Evolutionary conservation across 2,329 filamentous ascomycete genomes (phyloP).

Genomic region (Phoma sp.): DNA sequence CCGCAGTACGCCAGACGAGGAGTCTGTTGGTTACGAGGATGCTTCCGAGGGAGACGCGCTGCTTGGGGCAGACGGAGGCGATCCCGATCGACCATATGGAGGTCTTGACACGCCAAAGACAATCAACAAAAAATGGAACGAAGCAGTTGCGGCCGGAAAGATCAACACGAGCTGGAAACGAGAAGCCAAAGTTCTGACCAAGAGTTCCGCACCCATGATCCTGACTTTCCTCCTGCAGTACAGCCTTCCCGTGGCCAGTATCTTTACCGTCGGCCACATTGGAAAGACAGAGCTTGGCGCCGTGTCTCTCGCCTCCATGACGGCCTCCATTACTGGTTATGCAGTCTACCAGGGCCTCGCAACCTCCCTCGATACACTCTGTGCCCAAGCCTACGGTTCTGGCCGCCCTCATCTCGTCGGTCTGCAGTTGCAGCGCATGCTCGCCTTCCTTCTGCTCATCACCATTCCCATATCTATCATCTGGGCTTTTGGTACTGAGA

Average conservation of each 20-base stretch:
- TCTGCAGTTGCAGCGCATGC: constrained; percentile 81
- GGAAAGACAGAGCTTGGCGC: constrained; percentile 57
- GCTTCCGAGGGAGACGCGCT: constrained; percentile 57
- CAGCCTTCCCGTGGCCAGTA: constrained; percentile 53
- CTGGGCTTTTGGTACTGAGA: constrained; percentile 72
- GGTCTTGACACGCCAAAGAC: constrained; percentile 58
- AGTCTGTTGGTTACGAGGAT: constrained; percentile 28
- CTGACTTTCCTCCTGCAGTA: constrained; percentile 59
- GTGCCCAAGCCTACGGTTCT: constrained; percentile 91
- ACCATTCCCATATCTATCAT: constrained; percentile 74
- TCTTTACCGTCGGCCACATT: constrained; percentile 59
- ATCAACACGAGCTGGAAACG: constrained; percentile 92
- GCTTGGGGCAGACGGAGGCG: constrained; percentile 47
- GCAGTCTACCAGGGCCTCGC: constrained; percentile 69
- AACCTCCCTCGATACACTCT: constrained; percentile 90
- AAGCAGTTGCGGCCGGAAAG: constrained; percentile 78
- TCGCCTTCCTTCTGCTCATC: constrained; percentile 75
- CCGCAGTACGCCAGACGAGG: constrained; percentile 41
- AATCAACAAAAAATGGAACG: constrained; percentile 56
- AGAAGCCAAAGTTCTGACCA: constrained; percentile 79
- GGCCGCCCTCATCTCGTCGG: constrained; percentile 89
- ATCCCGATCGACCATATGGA: constrained; percentile 51
- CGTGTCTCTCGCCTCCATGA: constrained; percentile 57
- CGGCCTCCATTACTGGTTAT: constrained; percentile 57
- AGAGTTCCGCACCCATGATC: constrained; percentile 54